Evolutionary conservation across 225 moss, liverwort and hornwort genomes (phyloP).

Genomic region (Pseudoscleropodium purum): DNA sequence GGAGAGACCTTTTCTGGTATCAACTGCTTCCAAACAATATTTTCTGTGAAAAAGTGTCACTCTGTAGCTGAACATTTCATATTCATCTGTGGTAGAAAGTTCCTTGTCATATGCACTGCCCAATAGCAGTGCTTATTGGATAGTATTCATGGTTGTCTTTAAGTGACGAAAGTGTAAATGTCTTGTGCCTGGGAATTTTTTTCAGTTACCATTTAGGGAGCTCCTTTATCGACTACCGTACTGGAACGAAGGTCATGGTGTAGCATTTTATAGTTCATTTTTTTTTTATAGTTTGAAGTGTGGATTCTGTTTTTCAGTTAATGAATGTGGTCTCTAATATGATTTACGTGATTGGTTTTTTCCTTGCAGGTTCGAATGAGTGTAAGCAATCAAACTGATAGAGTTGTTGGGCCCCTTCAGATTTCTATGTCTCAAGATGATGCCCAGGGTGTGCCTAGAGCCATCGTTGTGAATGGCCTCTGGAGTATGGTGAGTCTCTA

Average conservation of each 20-base stretch:
- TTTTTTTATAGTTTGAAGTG: neutral
- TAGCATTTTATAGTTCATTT: neutral
- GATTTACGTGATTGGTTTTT: neutral
- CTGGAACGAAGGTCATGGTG: neutral
- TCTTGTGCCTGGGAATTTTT: neutral
- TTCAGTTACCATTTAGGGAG: neutral
- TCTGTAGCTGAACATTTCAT: neutral
- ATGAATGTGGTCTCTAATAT: neutral
- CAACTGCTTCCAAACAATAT: neutral
- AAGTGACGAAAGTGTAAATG: neutral
- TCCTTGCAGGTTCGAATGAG: conserved; percentile 70
- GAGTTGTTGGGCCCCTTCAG: conserved; percentile 79
- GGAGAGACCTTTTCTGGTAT: conserved; percentile 93
- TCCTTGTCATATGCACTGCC: neutral
- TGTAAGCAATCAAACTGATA: conserved; percentile 81
- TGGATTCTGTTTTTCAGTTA: neutral
- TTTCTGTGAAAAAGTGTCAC: neutral
- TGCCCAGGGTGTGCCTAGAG: conserved; percentile 64
- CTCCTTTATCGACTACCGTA: neutral
- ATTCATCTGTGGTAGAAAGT: neutral
- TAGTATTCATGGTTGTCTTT: neutral
- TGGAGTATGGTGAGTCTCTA: conserved; percentile 67
- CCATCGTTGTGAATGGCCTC: conserved; percentile 84
- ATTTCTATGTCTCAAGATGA: conserved; percentile 96
- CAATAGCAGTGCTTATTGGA: neutral